phyloP scores from a whole-genome alignment of 148 eudicot genomes.

The Rhododendron simsii region DNA sequence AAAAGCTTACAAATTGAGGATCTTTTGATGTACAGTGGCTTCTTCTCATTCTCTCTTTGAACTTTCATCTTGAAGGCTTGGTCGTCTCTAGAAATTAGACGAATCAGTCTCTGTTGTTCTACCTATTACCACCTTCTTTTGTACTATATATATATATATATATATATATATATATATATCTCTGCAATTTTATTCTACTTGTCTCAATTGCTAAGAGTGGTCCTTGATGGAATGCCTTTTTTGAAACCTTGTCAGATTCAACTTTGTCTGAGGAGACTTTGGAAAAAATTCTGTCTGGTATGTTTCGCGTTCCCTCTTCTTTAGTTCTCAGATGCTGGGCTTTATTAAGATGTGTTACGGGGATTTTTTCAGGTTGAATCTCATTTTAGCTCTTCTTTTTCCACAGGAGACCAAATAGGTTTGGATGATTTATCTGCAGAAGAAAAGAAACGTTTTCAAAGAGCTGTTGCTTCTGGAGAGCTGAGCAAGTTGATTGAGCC shows the following conservation, averaged over 20 bases:
- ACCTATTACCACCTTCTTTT: neutral
- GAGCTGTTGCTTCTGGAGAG: slow-evolving; percentile 86
- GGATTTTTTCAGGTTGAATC: neutral
- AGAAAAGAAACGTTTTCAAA: slow-evolving; percentile 66
- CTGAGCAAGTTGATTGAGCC: slow-evolving; percentile 83
- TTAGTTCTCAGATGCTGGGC: neutral
- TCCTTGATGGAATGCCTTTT: neutral
- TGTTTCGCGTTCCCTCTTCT: neutral
- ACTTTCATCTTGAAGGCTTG: neutral
- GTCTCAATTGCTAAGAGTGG: neutral
- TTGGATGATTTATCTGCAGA: slow-evolving; percentile 60
- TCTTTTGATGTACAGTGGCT: neutral
- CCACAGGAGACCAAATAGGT: slow-evolving; percentile 46
- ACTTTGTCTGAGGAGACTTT: slow-evolving; percentile 72
- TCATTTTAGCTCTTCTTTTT: slow-evolving; percentile 8
- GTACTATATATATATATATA: neutral
- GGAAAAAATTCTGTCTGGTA: slow-evolving; percentile 78
- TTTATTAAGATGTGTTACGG: neutral
- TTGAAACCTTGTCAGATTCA: slow-evolving; percentile 36
- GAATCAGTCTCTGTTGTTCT: neutral
- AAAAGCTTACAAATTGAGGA: neutral
- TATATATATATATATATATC: neutral
- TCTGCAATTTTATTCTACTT: neutral
- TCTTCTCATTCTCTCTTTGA: neutral
- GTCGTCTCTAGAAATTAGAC: neutral